phyloP scores from a whole-genome alignment of 306 rosid genomes.

The Acmispon strigosus region DNA sequence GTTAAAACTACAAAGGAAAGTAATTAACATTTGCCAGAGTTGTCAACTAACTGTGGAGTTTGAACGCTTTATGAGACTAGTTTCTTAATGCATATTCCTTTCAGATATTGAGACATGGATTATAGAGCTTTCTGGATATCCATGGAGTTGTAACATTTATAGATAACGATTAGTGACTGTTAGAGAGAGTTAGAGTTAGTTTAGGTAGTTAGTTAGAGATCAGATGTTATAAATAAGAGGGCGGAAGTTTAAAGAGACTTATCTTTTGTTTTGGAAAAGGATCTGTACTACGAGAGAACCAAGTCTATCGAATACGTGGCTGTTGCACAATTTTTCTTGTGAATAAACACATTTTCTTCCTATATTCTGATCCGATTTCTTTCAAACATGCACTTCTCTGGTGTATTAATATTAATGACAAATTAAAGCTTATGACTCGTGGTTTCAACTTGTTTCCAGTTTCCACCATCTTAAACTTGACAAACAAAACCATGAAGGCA shows the following conservation, averaged over 20 bases:
- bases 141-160: background rate
- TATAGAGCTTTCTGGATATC: background rate
- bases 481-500: conserved; percentile 4
- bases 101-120: background rate
- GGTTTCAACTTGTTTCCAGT: conserved; percentile 13
- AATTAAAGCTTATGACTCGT: background rate
- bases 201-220: too few relatives aligned
- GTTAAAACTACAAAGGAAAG: background rate
- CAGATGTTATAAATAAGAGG: too few relatives aligned
- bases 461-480: background rate
- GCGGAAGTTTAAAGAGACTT: too few relatives aligned
- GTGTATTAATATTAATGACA: background rate
- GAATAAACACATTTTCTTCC: too few relatives aligned
- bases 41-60: background rate
- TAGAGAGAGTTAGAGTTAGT: too few relatives aligned
- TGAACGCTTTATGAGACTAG: conserved; percentile 10
- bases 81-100: conserved; percentile 12
- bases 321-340: too few relatives aligned
- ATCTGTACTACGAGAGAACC: too few relatives aligned
- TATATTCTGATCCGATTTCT: too few relatives aligned
- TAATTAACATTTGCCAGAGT: conserved; percentile 1
- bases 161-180: too few relatives aligned
- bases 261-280: too few relatives aligned
- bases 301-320: too few relatives aligned
- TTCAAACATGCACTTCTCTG: background rate